Percentiles rank a stretch among this genome's conserved stretches.
Conservation (phyloP, 345 rosid genomes). For the Geranium brycei region DNA sequence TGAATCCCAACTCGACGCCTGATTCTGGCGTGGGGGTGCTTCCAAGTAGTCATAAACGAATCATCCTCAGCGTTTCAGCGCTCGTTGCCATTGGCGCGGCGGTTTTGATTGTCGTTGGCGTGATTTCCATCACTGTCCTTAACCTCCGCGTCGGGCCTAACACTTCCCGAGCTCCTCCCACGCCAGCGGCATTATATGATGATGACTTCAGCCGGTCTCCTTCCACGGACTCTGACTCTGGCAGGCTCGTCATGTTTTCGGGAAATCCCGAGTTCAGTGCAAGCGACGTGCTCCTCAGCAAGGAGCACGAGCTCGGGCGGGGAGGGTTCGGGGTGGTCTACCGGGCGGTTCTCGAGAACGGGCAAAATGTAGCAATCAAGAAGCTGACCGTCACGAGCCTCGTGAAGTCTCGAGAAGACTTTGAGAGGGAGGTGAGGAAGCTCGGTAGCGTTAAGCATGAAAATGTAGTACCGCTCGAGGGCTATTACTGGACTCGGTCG, state of each 20-base stretch:
- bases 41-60: conserved; percentile 53
- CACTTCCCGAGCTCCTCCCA: conserved; percentile 41
- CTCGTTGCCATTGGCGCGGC: conserved; percentile 96
- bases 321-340: conserved; percentile 98
- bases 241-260: conserved; percentile 97
- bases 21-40: conserved; percentile 29
- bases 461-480: conserved; percentile 76
- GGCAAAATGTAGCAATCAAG: conserved; percentile 77
- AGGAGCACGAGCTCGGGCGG: conserved; percentile 94
- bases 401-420: conserved; percentile 86
- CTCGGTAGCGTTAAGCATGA: conserved; percentile 71
- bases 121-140: conserved; percentile 81
- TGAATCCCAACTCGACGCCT: conserved; percentile 63
- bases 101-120: conserved; percentile 77
- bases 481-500: conserved; percentile 94
- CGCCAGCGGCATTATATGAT: conserved; percentile 58
- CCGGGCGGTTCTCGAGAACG: conserved; percentile 60
- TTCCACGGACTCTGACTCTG: conserved; percentile 80
- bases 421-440: conserved; percentile 80
- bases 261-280: conserved; percentile 88
- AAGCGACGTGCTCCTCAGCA: conserved; percentile 77
- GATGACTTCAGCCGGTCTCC: conserved; percentile 65
- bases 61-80: conserved; percentile 82
- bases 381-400: conserved; percentile 94
- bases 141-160: conserved; percentile 66